Percentiles rank a stretch among this genome's conserved stretches.
Conservation (phyloP, 2,329 filamentous ascomycete species). For the Canariomyces notabilis region DNA sequence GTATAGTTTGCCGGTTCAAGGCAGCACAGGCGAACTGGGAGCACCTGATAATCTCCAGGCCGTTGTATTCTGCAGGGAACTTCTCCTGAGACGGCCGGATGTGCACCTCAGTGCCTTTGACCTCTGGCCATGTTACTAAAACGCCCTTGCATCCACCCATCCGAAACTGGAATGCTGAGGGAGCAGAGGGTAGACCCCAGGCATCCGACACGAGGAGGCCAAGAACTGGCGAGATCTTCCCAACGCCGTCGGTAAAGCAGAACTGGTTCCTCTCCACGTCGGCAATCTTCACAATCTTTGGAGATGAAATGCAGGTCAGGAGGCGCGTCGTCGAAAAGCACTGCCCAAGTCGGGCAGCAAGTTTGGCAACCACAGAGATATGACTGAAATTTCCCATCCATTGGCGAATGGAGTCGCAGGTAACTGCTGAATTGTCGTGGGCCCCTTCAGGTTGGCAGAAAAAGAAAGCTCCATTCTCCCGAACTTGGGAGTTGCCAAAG, state of each 20-base stretch:
- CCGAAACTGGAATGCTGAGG: conserved; percentile 87
- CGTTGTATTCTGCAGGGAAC: conserved; percentile 65
- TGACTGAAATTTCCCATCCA: conserved; percentile 85
- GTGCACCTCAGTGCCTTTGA: conserved; percentile 63
- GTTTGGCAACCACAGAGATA: conserved; percentile 82
- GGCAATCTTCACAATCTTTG: conserved; percentile 53
- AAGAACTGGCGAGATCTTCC: conserved; percentile 78
- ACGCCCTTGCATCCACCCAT: conserved; percentile 91
- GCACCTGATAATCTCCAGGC: conserved; percentile 78
- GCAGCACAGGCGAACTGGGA: conserved; percentile 72
- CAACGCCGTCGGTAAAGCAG: conserved; percentile 87
- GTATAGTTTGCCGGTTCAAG: conserved; percentile 85
- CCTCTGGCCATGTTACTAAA: conserved; percentile 67
- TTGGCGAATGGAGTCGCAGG: conserved; percentile 69
- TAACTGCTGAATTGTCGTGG: conserved; percentile 44
- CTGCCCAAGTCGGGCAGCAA: conserved; percentile 83
- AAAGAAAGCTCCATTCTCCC: conserved; percentile 89
- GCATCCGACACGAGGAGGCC: conserved; percentile 69
- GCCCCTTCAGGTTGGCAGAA: conserved; percentile 60
- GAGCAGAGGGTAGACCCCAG: conserved; percentile 57
- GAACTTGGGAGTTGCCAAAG: conserved; percentile 91
- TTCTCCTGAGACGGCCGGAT: conserved; percentile 85
- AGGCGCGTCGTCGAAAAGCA: conserved; percentile 91
- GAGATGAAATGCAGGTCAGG: conserved; percentile 59
- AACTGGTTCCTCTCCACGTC: conserved; percentile 67